A percentile compares a stretch with the other conserved stretches of the same genome.
These are phyloP conservation scores for Dujonia santamariae DNA, from an alignment of 1,139 yeast genomes.

Conservation along the genomic window DNA sequence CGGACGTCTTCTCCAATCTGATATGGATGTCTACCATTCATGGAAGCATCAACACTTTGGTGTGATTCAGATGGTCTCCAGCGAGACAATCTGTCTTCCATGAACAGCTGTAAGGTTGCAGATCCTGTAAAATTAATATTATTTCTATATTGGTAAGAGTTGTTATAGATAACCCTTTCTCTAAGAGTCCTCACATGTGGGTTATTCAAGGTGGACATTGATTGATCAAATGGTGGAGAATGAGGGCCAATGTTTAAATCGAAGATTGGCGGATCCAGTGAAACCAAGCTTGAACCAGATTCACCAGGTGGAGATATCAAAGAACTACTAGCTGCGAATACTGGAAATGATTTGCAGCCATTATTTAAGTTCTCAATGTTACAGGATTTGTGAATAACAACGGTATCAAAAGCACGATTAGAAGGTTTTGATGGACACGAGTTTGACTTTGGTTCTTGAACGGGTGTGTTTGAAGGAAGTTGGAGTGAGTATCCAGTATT, in stretches of 20 bases:
- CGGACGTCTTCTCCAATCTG: constrained; percentile 18
- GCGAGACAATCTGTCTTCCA: constrained; percentile 51
- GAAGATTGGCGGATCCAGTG: constrained; percentile 1
- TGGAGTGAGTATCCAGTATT: neutral
- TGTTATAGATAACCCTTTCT: neutral
- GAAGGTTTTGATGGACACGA: neutral
- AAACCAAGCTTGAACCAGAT: neutral
- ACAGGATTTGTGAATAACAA: constrained; percentile 3
- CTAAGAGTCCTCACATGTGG: constrained; percentile 4
- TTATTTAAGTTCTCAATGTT: constrained; percentile 1
- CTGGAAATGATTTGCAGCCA: constrained; percentile 3
- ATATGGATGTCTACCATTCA: constrained; percentile 42
- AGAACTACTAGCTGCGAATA: neutral
- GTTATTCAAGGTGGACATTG: too few species aligned
- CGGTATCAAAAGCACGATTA: constrained; percentile 1
- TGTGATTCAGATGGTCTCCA: constrained; percentile 53
- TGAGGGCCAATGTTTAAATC: constrained; percentile 6
- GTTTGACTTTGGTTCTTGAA: neutral
- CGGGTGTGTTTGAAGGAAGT: neutral
- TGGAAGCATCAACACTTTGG: constrained; percentile 28
- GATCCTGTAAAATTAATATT: neutral
- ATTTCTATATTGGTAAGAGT: too few species aligned
- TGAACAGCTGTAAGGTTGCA: constrained; percentile 14
- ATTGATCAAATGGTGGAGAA: constrained; percentile 5
- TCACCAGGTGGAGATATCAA: constrained; percentile 2